These are phyloP conservation scores for Eucalyptus tenuipes DNA, from an alignment of 345 rosid genomes.

Conservation along the genomic window DNA sequence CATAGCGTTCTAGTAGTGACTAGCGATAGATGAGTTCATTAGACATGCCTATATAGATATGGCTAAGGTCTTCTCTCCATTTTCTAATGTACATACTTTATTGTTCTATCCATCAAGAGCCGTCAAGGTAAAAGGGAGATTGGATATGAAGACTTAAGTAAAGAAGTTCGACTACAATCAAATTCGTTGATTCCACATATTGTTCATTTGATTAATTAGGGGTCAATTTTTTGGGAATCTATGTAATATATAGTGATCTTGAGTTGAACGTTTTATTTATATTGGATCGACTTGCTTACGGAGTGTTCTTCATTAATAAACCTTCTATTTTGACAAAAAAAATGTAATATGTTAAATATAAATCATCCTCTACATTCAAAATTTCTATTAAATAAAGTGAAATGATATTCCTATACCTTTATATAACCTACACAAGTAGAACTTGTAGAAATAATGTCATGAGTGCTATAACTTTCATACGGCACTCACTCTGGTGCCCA, in stretches of 20 bases:
- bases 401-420: too few species aligned
- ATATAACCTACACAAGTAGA: too few species aligned
- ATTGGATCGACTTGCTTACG: accelerated
- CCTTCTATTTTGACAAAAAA: too few species aligned
- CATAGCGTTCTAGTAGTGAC: not conserved
- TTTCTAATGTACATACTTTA: not conserved
- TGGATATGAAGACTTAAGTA: not conserved
- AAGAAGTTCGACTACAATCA: not conserved
- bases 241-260: not conserved
- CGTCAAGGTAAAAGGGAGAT: not conserved
- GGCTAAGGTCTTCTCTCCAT: not conserved
- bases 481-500: too few species aligned
- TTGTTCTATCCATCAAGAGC: not conserved
- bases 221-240: not conserved
- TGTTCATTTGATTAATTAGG: not conserved
- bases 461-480: too few species aligned
- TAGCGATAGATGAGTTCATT: not conserved
- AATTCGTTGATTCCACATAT: not conserved
- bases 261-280: too few species aligned
- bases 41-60: not conserved
- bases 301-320: too few species aligned
- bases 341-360: too few species aligned
- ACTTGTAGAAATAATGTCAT: too few species aligned
- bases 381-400: too few species aligned
- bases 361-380: too few species aligned